Evolutionary conservation across 306 rosid species (phyloP), one percentile per base, ranked within the genome.

Genomic region (Crataegus laevigata): DNA sequence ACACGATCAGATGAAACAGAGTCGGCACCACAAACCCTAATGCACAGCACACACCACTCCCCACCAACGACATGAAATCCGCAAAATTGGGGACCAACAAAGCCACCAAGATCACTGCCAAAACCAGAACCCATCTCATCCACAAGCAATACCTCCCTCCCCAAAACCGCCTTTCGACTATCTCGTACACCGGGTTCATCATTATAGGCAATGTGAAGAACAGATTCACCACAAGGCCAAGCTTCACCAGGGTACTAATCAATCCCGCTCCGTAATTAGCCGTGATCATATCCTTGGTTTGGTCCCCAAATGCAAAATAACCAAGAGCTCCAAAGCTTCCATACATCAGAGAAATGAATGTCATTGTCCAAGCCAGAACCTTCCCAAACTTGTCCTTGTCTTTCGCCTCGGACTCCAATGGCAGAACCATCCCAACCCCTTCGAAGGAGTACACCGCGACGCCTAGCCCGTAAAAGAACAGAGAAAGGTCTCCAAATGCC

Each of bases 101-200:
- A 32, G 91, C 91, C 75, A 83, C 81, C 77, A 85, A 73, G 36
- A 79, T 66, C 75, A 85, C 91, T 15, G 54, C 18, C 60, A 85
- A 69, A 75, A 88, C 86, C 7, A 78, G 79, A 63, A 85, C 0
- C 91, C 89, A 87, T 52, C 91, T 76, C 77, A 84, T 43, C 89
- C 88, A 81, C 15, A 88, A 13, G 74, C 88, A 88, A 19, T 81
- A 88, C 14, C 66, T 83, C 42, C 86, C 86, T 29, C 81, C 75
- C 78, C 83, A 83, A 59, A 85, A 77, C 36, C 91, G 68, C 65
- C 91, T 85, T 77, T 85, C 91, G 2, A 81, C 66, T 5, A 88
- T 85, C 51, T 88, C 91, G 45, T 83, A 81, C 19, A 85, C 91
- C 6, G 91, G 91, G 80, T 88, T 83, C 91, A 88, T 88, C 91